Evolutionary conservation across 345 rosid genomes (phyloP), one percentile per base, ranked within the genome.

Genomic region (Bruguiera sexangula): DNA sequence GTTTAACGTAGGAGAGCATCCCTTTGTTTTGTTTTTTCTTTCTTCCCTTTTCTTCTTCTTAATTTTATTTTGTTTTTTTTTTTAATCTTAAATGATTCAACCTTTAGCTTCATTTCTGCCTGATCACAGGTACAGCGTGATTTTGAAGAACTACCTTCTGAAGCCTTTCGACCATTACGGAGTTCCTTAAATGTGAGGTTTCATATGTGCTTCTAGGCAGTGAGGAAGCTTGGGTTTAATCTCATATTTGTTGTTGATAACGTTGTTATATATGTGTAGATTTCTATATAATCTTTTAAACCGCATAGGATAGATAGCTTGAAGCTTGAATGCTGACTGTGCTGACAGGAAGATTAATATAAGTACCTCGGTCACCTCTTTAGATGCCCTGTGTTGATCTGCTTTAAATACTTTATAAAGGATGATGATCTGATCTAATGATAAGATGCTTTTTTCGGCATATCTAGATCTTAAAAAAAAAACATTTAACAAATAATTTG

Each of bases 101-200:
- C 60, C 62, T 57, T 55, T 52, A 8, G n/a, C 61, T 20, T 61
- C 22, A 24, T 73, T 39, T 71, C 27, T 68, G 69, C 68, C 37
- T 74, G 58, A 63, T 81, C 70, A 36, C 79, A 95, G 99, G 99
- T 95, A 50, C 99, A 95, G 80, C 84, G 97, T 56, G 99, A 96
- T 85, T 87, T 90, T 77, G 99, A 96, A 78, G 99, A 96, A 77
- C 85, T 96, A 71, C 99, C 99, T 64, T 80, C 90, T 63, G 98
- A 92, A 82, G 97, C 99, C 73, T 91, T 92, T 83, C 87, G 88
- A 36, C 86, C 86, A 48, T 82, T 96, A 66, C 84, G 85, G 70
- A 85, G 82, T 75, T 96, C 99, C 59, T 83, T 96, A 74, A 90
- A 84, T 71, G 99, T 92, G 80, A 82, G 85, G 43, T 57, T 55